phyloP scores from a whole-genome alignment of 371 early-diverging fungal genomes.

The Nematocida displodere region DNA sequence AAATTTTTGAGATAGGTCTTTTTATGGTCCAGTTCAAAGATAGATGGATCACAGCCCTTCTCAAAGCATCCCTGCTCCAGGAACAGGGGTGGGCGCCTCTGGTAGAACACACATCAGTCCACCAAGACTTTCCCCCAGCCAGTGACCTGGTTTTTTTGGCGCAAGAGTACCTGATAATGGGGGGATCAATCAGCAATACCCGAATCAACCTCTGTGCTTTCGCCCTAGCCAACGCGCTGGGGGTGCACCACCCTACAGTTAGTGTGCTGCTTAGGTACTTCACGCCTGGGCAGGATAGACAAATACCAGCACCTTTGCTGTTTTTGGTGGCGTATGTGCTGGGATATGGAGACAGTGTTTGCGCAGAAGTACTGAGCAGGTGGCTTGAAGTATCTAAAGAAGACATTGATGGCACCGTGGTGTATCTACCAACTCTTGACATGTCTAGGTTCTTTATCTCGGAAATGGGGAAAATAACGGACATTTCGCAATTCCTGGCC shows the following conservation, averaged over 20 bases:
- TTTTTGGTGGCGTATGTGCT: conserved; percentile 27
- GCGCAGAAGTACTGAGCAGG: background rate
- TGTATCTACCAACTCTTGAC: conserved; percentile 21
- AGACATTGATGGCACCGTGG: background rate
- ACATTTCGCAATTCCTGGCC: background rate
- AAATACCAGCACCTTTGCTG: no score
- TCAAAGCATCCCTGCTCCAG: background rate
- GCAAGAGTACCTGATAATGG: conserved; percentile 40
- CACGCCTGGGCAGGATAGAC: no score
- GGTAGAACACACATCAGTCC: background rate
- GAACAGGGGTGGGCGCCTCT: conserved; percentile 10
- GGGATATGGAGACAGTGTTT: background rate
- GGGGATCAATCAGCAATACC: background rate
- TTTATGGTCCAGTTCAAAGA: conserved; percentile 48
- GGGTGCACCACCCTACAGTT: conserved; percentile 9
- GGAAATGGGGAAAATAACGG: conserved; percentile 12
- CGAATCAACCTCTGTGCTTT: conserved; percentile 43
- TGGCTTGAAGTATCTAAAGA: background rate
- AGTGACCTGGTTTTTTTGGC: conserved; percentile 38
- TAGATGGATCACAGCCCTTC: conserved; percentile 22
- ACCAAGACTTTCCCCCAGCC: conserved; percentile 4
- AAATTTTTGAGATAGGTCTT: conserved; percentile 51
- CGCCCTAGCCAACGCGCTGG: conserved; percentile 29
- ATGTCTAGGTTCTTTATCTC: background rate
- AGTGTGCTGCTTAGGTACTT: conserved; percentile 29